Evolutionary conservation across 2,329 filamentous ascomycete genomes (phyloP).

Genomic region (Nannizziopsis arthrosporioides): DNA sequence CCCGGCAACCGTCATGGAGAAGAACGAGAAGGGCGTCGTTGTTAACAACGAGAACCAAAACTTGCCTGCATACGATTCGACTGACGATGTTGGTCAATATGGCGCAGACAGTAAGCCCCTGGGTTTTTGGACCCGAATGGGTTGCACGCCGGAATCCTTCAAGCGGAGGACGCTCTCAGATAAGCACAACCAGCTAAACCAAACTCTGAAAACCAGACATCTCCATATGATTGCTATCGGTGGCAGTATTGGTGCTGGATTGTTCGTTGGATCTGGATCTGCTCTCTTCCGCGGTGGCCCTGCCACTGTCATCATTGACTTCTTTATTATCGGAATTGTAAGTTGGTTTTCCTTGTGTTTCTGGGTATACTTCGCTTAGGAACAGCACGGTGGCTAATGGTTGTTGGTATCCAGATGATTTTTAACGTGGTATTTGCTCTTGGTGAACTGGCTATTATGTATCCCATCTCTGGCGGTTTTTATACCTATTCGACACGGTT

Average conservation of each 20-base stretch:
- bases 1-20: constrained; percentile 8
- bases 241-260: constrained; percentile 23
- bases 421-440: constrained; percentile 49
- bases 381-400: no score
- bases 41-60: constrained; percentile 1
- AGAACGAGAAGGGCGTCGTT: constrained; percentile 6
- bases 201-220: constrained; percentile 24
- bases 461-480: constrained; percentile 52
- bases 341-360: constrained; percentile 13
- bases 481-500: constrained; percentile 52
- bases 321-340: constrained; percentile 41
- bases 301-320: constrained; percentile 31
- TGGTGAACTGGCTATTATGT: constrained; percentile 51
- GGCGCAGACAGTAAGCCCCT: constrained; percentile 8
- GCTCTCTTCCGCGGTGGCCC: constrained; percentile 30
- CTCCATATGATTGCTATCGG: constrained; percentile 34
- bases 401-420: constrained; percentile 37
- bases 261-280: constrained; percentile 32
- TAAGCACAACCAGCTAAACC: constrained; percentile 20
- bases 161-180: constrained; percentile 22
- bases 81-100: not conserved
- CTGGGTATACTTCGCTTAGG: not conserved
- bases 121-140: constrained; percentile 30
- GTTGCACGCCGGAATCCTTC: constrained; percentile 31
- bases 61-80: constrained; percentile 11